phyloP scores from a whole-genome alignment of 1,284 basidiomycete species.

The Pyrrhoderma noxium region DNA sequence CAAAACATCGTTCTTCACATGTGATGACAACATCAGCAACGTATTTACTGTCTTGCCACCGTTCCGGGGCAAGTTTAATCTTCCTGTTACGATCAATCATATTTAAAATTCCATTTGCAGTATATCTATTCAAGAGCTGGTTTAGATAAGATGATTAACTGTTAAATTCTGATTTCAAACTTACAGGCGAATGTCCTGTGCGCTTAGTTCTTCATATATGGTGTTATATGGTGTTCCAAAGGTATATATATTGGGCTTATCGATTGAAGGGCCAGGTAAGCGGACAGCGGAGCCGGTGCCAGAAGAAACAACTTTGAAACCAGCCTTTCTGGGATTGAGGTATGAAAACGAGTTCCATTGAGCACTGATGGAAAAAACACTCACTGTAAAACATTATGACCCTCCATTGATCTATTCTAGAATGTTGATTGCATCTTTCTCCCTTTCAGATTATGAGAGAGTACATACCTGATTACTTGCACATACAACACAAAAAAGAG shows the following conservation, averaged over 20 bases:
- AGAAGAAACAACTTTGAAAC: conserved; percentile 86
- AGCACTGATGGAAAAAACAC: conserved; percentile 24
- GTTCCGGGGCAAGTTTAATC: conserved; percentile 89
- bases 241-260: conserved; percentile 95
- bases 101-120: conserved; percentile 91
- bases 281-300: conserved; percentile 97
- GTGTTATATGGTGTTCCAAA: conserved; percentile 98
- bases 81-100: conserved; percentile 97
- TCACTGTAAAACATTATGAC: conserved; percentile 85
- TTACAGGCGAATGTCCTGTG: conserved; percentile 81
- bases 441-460: conserved; percentile 4
- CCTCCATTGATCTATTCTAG: conserved; percentile 99
- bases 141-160: conserved; percentile 16
- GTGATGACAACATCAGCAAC: conserved; percentile 96
- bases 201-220: conserved; percentile 89
- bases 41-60: conserved; percentile 90
- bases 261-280: conserved; percentile 91
- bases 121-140: conserved; percentile 57
- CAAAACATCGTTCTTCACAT: conserved; percentile 98
- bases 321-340: conserved; percentile 58
- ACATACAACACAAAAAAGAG: conserved; percentile 95
- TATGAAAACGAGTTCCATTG: not conserved
- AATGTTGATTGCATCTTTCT: conserved; percentile 18
- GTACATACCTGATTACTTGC: conserved; percentile 87
- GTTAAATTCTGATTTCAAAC: conserved; percentile 26